Conservation (phyloP, 1,284 basidiomycete genomes). For the Cryptococcus jaspeensis region DNA sequence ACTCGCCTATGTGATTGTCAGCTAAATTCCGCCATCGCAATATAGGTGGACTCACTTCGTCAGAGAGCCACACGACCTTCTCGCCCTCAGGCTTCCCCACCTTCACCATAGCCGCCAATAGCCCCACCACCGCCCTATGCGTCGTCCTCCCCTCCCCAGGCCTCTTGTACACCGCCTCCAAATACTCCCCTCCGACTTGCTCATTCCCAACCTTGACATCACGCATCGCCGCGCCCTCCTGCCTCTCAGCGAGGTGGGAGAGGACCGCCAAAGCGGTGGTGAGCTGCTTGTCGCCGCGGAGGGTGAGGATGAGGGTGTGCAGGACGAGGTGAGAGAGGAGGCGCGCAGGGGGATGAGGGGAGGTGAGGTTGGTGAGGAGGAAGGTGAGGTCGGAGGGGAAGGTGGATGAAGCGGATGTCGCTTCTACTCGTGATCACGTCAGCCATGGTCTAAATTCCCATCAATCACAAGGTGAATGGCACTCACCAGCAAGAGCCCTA, state of each 20-base stretch:
- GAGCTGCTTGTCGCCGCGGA: conserved; percentile 62
- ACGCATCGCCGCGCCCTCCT: conserved; percentile 13
- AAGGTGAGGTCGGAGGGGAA: conserved; percentile 62
- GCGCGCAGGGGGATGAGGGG: conserved; percentile 58
- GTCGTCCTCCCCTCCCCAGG: conserved; percentile 34
- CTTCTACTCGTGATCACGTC: conserved; percentile 3
- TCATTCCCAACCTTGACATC: conserved; percentile 13
- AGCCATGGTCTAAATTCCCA: neutral
- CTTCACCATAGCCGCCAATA: conserved; percentile 32
- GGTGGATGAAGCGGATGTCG: conserved; percentile 10
- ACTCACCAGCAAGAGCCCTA: conserved; percentile 12
- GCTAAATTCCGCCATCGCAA: neutral
- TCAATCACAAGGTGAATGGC: neutral
- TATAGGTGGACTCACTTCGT: neutral
- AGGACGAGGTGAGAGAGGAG: conserved; percentile 62
- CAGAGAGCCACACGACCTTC: conserved; percentile 26
- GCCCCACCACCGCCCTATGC: conserved; percentile 31
- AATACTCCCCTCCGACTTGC: conserved; percentile 5
- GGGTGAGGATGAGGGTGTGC: conserved; percentile 58
- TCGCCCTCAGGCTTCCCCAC: conserved; percentile 15
- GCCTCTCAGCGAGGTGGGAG: conserved; percentile 15
- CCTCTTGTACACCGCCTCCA: conserved; percentile 34
- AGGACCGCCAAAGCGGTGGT: conserved; percentile 57
- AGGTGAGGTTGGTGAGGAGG: conserved; percentile 57
- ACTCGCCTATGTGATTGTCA: neutral